phyloP scores from a whole-genome alignment of 495 filamentous ascomycete genomes.

The Xylaria longipes region DNA sequence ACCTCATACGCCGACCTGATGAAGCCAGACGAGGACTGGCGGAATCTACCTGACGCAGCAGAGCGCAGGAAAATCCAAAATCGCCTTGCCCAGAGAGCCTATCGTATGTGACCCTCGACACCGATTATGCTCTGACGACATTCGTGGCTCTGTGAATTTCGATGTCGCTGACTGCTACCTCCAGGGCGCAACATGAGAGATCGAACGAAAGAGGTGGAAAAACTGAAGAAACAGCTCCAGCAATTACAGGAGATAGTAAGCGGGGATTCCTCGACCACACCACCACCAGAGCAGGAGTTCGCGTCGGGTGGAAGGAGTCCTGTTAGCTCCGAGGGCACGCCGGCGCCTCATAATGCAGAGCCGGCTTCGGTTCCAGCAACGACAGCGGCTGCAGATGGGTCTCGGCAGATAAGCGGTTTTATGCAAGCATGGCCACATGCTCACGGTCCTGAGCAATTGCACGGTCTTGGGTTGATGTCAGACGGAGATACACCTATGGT shows the following conservation, averaged over 20 bases:
- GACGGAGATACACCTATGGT: constrained; percentile 35
- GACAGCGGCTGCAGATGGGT: constrained; percentile 31
- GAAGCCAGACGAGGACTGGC: constrained; percentile 45
- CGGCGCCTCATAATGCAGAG: constrained; percentile 32
- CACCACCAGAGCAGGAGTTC: constrained; percentile 41
- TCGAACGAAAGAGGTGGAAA: constrained; percentile 43
- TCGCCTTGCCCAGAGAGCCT: constrained; percentile 48
- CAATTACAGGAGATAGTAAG: constrained; percentile 39
- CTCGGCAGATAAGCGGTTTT: constrained; percentile 37
- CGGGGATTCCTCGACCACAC: constrained; percentile 35
- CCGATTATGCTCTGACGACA: neutral
- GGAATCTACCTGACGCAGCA: constrained; percentile 43
- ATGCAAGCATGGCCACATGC: constrained; percentile 37
- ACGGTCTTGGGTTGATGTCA: constrained; percentile 35
- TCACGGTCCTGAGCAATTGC: constrained; percentile 34
- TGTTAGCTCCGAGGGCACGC: constrained; percentile 33
- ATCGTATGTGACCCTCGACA: constrained; percentile 36
- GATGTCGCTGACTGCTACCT: constrained; percentile 27
- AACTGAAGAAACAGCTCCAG: constrained; percentile 42
- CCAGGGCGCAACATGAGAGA: constrained; percentile 44
- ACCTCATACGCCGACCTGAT: constrained; percentile 43
- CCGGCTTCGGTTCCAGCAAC: constrained; percentile 22
- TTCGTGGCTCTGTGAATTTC: neutral
- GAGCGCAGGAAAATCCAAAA: constrained; percentile 48
- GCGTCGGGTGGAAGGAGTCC: constrained; percentile 38